Percentiles rank a stretch among this genome's conserved stretches.
Evolutionary conservation across 805 yeast genomes (phyloP).

Genomic region (Suhomyces vadensis): DNA sequence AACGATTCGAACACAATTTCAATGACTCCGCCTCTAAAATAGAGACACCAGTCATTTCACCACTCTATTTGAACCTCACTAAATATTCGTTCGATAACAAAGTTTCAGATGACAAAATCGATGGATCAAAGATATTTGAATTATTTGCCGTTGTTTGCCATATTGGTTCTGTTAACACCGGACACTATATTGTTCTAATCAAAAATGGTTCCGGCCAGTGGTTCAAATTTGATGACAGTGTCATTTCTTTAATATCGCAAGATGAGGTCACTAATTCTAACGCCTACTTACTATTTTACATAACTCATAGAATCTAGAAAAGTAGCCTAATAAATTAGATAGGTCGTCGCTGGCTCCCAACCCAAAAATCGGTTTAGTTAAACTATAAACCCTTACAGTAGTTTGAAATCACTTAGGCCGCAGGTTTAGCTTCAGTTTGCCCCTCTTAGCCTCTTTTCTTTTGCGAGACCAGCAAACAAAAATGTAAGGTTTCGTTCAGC

Average conservation of each 20-base stretch:
- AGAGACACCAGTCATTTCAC: slow-evolving; percentile 72
- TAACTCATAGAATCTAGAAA: slow-evolving; percentile 44
- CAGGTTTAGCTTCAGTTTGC: too few relatives aligned
- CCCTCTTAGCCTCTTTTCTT: too few relatives aligned
- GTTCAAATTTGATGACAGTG: slow-evolving; percentile 91
- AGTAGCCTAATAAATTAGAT: not conserved
- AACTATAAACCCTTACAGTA: too few relatives aligned
- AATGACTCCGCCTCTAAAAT: slow-evolving; percentile 61
- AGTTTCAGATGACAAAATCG: slow-evolving; percentile 18
- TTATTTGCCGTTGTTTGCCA: slow-evolving; percentile 86
- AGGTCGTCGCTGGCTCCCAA: too few relatives aligned
- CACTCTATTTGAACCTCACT: slow-evolving; percentile 69
- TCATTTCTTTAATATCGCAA: slow-evolving; percentile 63
- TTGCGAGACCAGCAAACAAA: too few relatives aligned
- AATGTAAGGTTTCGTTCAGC: too few relatives aligned
- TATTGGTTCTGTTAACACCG: slow-evolving; percentile 91
- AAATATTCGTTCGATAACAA: slow-evolving; percentile 45
- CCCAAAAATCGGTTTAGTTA: too few relatives aligned
- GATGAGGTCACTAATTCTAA: slow-evolving; percentile 67
- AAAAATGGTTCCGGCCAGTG: slow-evolving; percentile 76
- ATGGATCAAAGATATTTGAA: slow-evolving; percentile 58
- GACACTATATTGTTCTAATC: slow-evolving; percentile 84
- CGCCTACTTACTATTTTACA: slow-evolving; percentile 80
- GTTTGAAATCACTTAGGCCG: too few relatives aligned
- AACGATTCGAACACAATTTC: slow-evolving; percentile 66